Evolutionary conservation across 2,329 filamentous ascomycete genomes (phyloP).

Genomic region (Venturia aucupariae): DNA sequence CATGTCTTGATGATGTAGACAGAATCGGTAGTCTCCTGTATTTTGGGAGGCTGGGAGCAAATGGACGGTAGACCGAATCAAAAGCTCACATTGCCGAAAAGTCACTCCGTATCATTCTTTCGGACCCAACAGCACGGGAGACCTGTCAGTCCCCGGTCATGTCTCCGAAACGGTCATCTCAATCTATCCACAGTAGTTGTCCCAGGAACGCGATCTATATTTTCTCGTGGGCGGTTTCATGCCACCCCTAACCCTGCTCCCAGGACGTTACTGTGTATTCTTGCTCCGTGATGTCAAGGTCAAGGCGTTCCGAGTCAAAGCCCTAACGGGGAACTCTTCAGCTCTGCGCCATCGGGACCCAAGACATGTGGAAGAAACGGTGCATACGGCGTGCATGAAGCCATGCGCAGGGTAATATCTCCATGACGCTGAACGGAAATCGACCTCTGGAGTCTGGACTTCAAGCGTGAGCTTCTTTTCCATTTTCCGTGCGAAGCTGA

Average conservation of each 20-base stretch:
- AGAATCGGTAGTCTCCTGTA: background rate
- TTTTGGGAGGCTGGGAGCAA: background rate
- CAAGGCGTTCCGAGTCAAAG: background rate
- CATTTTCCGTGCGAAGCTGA: background rate
- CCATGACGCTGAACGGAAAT: background rate
- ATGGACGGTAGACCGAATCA: constrained; percentile 12
- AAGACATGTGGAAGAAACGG: background rate
- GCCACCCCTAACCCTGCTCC: background rate
- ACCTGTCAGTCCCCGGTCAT: background rate
- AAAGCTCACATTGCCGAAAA: constrained; percentile 1
- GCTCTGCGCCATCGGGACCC: background rate
- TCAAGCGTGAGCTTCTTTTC: background rate
- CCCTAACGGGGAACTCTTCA: background rate
- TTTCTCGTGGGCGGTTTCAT: background rate
- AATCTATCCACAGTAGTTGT: constrained; percentile 1
- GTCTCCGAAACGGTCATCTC: background rate
- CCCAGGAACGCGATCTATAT: constrained; percentile 1
- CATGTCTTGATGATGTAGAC: constrained; percentile 7
- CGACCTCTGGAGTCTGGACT: background rate
- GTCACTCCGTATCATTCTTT: background rate
- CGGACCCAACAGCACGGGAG: background rate
- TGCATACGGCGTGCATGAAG: background rate
- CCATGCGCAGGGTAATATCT: background rate
- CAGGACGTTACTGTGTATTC: background rate
- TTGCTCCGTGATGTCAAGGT: background rate